phyloP scores from a whole-genome alignment of 2,329 filamentous ascomycete genomes.

The Escovopsis sp. region DNA sequence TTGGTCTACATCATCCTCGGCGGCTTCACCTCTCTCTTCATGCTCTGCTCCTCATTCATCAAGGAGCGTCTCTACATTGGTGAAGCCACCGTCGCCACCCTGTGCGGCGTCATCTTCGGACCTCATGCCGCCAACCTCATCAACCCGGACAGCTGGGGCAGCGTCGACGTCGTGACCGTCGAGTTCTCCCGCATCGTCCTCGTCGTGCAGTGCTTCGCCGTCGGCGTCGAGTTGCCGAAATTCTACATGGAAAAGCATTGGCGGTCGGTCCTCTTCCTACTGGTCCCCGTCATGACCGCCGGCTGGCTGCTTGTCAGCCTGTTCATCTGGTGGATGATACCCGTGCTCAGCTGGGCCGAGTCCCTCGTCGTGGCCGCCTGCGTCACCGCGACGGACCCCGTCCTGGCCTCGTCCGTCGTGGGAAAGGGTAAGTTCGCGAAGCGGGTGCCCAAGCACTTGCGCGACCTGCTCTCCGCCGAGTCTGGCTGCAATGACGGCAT shows the following conservation, averaged over 20 bases:
- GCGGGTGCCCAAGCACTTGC: conserved; percentile 89
- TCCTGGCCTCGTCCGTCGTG: conserved; percentile 91
- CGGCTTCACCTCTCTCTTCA: conserved; percentile 94
- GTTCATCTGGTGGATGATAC: conserved; percentile 85
- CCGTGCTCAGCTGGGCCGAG: conserved; percentile 72
- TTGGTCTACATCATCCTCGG: conserved; percentile 97
- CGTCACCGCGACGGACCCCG: conserved; percentile 92
- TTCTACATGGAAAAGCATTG: conserved; percentile 98
- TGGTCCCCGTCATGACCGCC: conserved; percentile 93
- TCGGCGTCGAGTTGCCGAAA: conserved; percentile 79
- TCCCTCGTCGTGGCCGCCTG: conserved; percentile 78
- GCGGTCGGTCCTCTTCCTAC: conserved; percentile 75
- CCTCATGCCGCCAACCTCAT: conserved; percentile 74
- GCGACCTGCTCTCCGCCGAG: conserved; percentile 88
- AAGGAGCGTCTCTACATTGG: conserved; percentile 98
- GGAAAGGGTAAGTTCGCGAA: conserved; percentile 98
- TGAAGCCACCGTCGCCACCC: conserved; percentile 85
- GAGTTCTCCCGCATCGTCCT: conserved; percentile 83
- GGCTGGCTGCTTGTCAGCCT: conserved; percentile 89
- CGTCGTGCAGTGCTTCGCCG: conserved; percentile 83
- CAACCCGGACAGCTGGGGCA: conserved; percentile 63
- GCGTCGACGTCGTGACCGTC: conserved; percentile 71
- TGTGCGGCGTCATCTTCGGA: conserved; percentile 80
- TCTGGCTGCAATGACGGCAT: conserved; percentile 99
- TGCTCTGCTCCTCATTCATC: conserved; percentile 94